Evolutionary conservation across 352 stramenopile genomes (phyloP), one percentile per base, ranked within the genome.

Genomic region (Thraustochytrium striatum): DNA sequence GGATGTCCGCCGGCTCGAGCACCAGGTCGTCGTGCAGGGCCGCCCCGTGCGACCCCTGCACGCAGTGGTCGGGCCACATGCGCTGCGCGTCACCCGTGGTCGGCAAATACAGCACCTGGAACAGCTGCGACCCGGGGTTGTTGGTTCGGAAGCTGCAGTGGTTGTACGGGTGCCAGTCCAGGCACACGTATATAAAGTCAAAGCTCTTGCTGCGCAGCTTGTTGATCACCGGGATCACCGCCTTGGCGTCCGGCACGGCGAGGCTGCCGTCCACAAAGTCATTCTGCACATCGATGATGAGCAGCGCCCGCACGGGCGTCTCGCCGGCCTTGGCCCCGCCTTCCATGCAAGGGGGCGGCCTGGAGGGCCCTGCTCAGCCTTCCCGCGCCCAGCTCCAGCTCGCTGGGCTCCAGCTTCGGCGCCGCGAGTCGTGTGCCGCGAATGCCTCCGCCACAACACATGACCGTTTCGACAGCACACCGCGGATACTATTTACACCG

Each of bases 221-320:
- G 38, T 69, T 69, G 33, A 69, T 52, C 16, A 69, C 59, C 8
- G 33, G 33, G 8, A 69, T 43, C 7, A 69, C 52, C 9, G 9
- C 21, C 32, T 9, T 53, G 5, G 16, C 59, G 38, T 52, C 32
- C 8, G 59, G 59, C 33, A 69, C 59, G 9, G 59, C 59, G 5
- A 69, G 59, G 30, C 59, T 53, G 13, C 59, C 59, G 59, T 53
- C 32, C 5, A 69, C 30, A 69, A 69, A 69, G 32, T 69, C 59
- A 52, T 69, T 69, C 32, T 69, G 59, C 59, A 69, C 59, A 53
- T 69, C 59, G 25, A 69, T 69, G 33, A 69, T 69, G 9, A 62
- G 55, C 9, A 62, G 55, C 55, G 55, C 55, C 32, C 55, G 9
- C 55, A 62, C 55, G 55, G 55, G 55, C 9, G 25, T 36, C n/a